Base-by-base conservation (phyloP, 2,329 filamentous ascomycete genomes). In the Curvularia lunata region DNA sequence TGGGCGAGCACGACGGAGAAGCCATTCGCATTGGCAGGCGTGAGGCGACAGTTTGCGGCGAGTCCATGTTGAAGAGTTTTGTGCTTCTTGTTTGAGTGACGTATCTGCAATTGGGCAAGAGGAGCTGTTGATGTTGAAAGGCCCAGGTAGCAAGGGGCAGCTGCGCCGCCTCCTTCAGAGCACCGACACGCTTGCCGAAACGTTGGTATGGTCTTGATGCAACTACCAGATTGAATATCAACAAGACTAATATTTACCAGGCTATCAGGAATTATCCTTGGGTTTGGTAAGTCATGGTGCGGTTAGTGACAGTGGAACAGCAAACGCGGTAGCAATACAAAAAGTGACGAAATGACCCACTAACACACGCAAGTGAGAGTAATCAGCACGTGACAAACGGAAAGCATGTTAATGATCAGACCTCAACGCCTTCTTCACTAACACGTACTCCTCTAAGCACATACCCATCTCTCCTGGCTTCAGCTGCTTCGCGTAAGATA, bases 401-500 rank as follows among this genome's bases (percentile, higher is more conserved):
- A n/a, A n/a, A 28, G 18, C 8, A 9, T 4, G 2, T 4, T 16
- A 12, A 23, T 16, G 7, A 25, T 32, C 61, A 58, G 2, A 53
- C 50, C 45, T 59, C 63, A 38, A 73, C 62, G 8, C 71, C 72
- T 27, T 64, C 63, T 16, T 67, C 63, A n/a, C 69, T 61, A 34
- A 77, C 75, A 52, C 67, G 67, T 12, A 63, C 66, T 2, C 71
- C 72, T 38, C 73, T 58, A 16, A 77, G 42, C 25, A 68, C 59
- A 64, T 75, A 77, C 4, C 75, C 75, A 48, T 73, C 66, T 28
- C 62, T 64, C 52, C 52, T 66, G 30, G 73, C 72, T 13, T 64
- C 61, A 30, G 57, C 55, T 53, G 65, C 75, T 51, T 76, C 69
- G 18, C 63, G 61, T 48, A 61, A 55, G 19, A 78, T 54, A 1